phyloP scores from a whole-genome alignment of 2,329 filamentous ascomycete species.

The Aureobasidium sp. region DNA sequence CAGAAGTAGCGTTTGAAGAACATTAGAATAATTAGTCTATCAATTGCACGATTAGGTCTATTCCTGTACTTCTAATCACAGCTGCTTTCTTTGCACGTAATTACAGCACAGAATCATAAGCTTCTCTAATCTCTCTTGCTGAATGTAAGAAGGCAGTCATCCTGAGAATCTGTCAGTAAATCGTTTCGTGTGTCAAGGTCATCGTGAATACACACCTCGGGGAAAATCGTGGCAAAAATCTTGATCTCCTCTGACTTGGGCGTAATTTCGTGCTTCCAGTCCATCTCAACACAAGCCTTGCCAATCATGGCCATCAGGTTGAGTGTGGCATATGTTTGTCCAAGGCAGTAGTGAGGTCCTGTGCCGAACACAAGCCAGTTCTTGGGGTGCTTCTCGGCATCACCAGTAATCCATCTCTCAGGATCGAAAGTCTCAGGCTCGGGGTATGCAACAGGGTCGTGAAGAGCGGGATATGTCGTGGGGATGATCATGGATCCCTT shows the following conservation, averaged over 20 bases:
- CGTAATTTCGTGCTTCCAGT: conserved; percentile 87
- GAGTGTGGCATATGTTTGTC: conserved; percentile 81
- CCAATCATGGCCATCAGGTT: conserved; percentile 86
- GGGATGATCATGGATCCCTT: conserved; percentile 96
- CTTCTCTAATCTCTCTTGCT: conserved; percentile 9
- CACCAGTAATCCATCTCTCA: conserved; percentile 82
- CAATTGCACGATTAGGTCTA: neutral
- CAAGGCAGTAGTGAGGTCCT: conserved; percentile 92
- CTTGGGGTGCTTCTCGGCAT: conserved; percentile 85
- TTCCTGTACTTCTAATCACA: conserved; percentile 3
- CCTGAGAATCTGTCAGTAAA: conserved; percentile 1
- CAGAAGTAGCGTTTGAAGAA: neutral
- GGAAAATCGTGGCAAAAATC: conserved; percentile 98
- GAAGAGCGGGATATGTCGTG: conserved; percentile 79
- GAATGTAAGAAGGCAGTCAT: conserved; percentile 13
- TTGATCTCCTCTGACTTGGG: conserved; percentile 86
- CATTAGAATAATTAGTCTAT: conserved; percentile 10
- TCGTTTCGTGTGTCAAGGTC: no score
- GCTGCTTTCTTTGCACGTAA: neutral
- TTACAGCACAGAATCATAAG: neutral
- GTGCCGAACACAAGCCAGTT: conserved; percentile 90
- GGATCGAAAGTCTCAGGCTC: conserved; percentile 85
- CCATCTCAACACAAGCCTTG: conserved; percentile 57
- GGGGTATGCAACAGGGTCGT: conserved; percentile 85
- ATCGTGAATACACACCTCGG: conserved; percentile 56